A percentile compares a stretch with the other conserved stretches of the same genome.
phyloP scores from a whole-genome alignment of 345 rosid species.

The Carallia pectinifolia region DNA sequence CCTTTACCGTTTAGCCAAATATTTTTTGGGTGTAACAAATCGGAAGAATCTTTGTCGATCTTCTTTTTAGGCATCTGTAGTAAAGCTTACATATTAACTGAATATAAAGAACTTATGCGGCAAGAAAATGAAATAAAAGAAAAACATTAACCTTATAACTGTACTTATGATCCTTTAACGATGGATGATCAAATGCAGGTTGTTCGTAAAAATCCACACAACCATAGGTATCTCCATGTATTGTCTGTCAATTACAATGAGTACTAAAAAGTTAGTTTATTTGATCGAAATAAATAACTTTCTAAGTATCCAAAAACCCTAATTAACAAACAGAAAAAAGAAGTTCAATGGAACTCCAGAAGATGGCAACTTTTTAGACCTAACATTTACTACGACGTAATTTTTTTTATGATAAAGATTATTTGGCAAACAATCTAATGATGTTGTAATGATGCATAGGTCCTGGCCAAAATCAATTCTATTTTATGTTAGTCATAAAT shows the following conservation, averaged over 20 bases:
- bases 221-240: slow-evolving; percentile 15
- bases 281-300: background rate
- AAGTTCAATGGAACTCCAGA: too few species aligned
- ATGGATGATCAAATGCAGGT: slow-evolving; percentile 23
- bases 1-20: slow-evolving; percentile 12
- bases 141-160: background rate
- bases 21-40: background rate
- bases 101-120: background rate
- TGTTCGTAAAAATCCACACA: slow-evolving; percentile 23
- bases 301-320: too few species aligned
- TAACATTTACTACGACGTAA: too few species aligned
- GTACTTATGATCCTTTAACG: background rate
- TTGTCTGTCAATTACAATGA: slow-evolving; percentile 1
- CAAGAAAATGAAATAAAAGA: too few species aligned
- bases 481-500: background rate
- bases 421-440: too few species aligned
- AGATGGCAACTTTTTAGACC: too few species aligned
- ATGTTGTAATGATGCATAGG: too few species aligned
- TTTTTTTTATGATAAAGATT: too few species aligned
- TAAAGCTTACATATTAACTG: background rate
- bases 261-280: background rate
- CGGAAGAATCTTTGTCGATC: background rate
- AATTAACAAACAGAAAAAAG: too few species aligned
- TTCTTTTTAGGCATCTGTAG: background rate
- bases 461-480: too few species aligned